phyloP scores from a whole-genome alignment of 1,284 basidiomycete species.

The Lentinula novae-zelandiae region DNA sequence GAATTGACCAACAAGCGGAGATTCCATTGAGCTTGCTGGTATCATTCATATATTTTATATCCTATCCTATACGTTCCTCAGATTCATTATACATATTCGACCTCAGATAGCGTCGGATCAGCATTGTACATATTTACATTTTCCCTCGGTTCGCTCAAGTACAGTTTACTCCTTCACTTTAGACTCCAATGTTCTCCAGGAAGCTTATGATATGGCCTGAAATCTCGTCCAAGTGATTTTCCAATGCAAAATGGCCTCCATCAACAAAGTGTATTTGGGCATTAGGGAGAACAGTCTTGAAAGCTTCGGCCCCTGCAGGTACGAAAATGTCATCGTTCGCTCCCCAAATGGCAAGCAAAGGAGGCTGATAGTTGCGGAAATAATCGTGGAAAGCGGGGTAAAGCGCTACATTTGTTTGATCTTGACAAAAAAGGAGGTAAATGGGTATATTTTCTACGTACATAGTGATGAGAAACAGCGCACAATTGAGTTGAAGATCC shows the following conservation, averaged over 20 bases:
- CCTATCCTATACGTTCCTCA: too few species aligned
- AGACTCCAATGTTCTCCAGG: slow-evolving; percentile 18
- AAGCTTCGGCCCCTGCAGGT: slow-evolving; percentile 42
- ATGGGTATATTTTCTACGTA: too few species aligned
- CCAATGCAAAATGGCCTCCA: slow-evolving; percentile 45
- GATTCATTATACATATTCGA: too few species aligned
- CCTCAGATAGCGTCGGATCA: too few species aligned
- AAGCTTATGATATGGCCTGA: slow-evolving; percentile 29
- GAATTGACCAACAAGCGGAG: too few species aligned
- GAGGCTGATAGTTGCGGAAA: slow-evolving; percentile 34
- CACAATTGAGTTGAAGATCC: slow-evolving; percentile 38
- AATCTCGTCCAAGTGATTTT: slow-evolving; percentile 29
- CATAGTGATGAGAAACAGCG: neutral
- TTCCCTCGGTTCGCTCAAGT: too few species aligned
- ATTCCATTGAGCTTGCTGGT: too few species aligned
- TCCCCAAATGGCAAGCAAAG: slow-evolving; percentile 46
- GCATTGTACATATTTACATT: too few species aligned
- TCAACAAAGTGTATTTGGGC: slow-evolving; percentile 38
- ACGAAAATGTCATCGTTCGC: slow-evolving; percentile 41
- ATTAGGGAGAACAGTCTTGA: slow-evolving; percentile 33
- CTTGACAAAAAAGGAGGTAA: slow-evolving; percentile 5
- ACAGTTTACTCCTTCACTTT: neutral
- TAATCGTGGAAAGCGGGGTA: slow-evolving; percentile 46
- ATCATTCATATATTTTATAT: too few species aligned
- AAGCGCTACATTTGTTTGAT: slow-evolving; percentile 36